These are phyloP conservation scores for Parietaria judaica DNA, from an alignment of 306 rosid species.

Conservation along the genomic window DNA sequence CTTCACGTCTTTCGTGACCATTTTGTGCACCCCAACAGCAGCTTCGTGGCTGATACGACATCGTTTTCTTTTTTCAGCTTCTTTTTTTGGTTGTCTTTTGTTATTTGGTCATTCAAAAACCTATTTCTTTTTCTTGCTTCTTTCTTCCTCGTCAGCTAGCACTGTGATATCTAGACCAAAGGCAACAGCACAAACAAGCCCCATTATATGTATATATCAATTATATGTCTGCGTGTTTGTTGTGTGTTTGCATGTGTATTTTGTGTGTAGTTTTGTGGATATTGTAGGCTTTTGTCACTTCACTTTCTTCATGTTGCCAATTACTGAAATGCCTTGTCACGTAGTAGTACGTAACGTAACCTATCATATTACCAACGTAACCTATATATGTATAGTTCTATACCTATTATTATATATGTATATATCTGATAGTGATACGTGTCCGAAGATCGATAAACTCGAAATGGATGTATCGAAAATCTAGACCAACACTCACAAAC, in stretches of 20 bases:
- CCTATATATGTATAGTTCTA: not conserved
- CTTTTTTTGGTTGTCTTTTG: not conserved
- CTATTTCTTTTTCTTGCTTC: not conserved
- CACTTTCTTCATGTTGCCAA: not conserved
- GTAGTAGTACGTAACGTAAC: not conserved
- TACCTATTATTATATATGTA: not conserved
- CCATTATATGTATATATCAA: not conserved
- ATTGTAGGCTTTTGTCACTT: not conserved
- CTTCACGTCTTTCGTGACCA: not conserved
- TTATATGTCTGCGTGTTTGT: conserved; percentile 13
- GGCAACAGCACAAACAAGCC: not conserved
- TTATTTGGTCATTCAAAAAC: not conserved
- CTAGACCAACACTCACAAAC: too few relatives aligned
- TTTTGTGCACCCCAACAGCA: conserved; percentile 11
- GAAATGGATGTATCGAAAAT: too few relatives aligned
- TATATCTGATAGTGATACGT: too few relatives aligned
- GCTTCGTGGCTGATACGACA: not conserved
- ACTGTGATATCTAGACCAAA: conserved; percentile 4
- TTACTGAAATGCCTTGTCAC: not conserved
- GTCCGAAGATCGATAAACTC: too few relatives aligned
- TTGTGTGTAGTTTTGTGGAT: conserved; percentile 19
- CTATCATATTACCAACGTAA: conserved; percentile 1
- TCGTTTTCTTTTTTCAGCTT: not conserved
- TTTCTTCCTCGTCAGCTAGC: conserved; percentile 18
- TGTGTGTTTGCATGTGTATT: conserved; percentile 35